These are phyloP conservation scores for Globisporangium canariense DNA, from an alignment of 352 stramenopile genomes.

Conservation along the genomic window DNA sequence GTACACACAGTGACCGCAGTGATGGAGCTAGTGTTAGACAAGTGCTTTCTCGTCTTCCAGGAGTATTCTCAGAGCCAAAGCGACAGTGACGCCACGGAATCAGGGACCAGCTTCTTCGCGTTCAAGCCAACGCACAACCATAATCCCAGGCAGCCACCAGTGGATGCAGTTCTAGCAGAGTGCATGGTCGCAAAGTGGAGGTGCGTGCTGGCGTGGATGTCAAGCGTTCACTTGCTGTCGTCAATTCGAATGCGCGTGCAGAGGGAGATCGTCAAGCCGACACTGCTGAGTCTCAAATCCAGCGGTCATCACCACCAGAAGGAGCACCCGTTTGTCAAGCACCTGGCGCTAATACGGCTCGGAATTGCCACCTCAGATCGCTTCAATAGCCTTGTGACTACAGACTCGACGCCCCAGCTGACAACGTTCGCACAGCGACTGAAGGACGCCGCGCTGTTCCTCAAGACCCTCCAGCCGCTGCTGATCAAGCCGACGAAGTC, in stretches of 20 bases:
- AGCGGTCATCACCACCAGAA: constrained; percentile 5
- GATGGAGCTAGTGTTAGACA: constrained; percentile 30
- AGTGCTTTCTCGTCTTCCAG: constrained; percentile 49
- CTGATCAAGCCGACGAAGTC: constrained; percentile 52
- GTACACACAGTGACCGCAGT: background rate
- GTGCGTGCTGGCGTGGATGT: constrained; percentile 22
- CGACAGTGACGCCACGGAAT: constrained; percentile 19
- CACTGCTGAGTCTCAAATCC: constrained; percentile 19
- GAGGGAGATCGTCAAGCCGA: constrained; percentile 28
- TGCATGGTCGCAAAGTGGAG: constrained; percentile 23
- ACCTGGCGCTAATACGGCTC: constrained; percentile 37
- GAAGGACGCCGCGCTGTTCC: constrained; percentile 38
- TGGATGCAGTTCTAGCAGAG: constrained; percentile 20
- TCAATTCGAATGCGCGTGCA: constrained; percentile 31
- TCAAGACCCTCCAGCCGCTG: constrained; percentile 45
- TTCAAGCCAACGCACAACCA: constrained; percentile 31
- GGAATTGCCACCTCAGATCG: constrained; percentile 16
- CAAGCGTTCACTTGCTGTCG: constrained; percentile 21
- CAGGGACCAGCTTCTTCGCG: constrained; percentile 44
- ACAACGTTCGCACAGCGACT: constrained; percentile 18
- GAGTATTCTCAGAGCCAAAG: constrained; percentile 37
- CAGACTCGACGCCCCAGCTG: constrained; percentile 12
- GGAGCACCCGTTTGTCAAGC: constrained; percentile 39
- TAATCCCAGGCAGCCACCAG: background rate
- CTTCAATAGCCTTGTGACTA: background rate